Evolutionary conservation across 139 green algal genomes (phyloP).

Genomic region (Closterium sp.): DNA sequence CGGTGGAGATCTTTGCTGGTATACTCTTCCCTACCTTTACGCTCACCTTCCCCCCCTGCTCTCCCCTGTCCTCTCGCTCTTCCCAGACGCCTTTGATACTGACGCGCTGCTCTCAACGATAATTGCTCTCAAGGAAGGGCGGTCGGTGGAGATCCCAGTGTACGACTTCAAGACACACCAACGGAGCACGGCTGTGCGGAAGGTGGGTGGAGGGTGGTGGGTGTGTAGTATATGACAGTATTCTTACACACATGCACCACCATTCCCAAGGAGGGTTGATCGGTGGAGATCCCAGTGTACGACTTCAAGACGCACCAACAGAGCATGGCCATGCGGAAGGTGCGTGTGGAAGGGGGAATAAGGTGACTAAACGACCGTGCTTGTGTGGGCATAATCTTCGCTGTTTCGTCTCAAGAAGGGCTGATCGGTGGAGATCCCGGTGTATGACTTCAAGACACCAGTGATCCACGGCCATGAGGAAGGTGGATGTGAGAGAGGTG

Average conservation of each 20-base stretch:
- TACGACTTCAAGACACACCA: conserved; percentile 93
- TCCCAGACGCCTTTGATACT: conserved; percentile 75
- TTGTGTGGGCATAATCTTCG: no score
- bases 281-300: conserved; percentile 83
- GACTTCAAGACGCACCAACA: conserved; percentile 87
- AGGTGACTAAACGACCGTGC: no score
- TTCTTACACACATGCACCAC: no score
- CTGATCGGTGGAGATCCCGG: no score
- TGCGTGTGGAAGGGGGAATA: no score
- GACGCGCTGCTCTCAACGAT: conserved; percentile 61
- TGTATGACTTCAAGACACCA: no score
- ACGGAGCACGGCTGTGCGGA: conserved; percentile 59
- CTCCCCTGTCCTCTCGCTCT: no score
- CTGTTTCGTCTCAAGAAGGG: no score
- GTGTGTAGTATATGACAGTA: not conserved
- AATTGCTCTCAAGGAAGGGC: conserved; percentile 15
- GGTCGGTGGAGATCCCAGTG: conserved; percentile 72
- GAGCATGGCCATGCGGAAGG: conserved; percentile 50
- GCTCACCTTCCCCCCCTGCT: not conserved
- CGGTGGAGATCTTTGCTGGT: no score
- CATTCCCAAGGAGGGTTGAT: conserved; percentile 14
- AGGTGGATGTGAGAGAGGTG: no score
- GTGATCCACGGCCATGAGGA: no score
- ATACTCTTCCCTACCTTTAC: not conserved
- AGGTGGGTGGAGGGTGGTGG: not conserved